A percentile compares a stretch with the other conserved stretches of the same genome.
Conservation (phyloP, 2,329 filamentous ascomycete genomes). For the Neofusicoccum kwambonambiense region DNA sequence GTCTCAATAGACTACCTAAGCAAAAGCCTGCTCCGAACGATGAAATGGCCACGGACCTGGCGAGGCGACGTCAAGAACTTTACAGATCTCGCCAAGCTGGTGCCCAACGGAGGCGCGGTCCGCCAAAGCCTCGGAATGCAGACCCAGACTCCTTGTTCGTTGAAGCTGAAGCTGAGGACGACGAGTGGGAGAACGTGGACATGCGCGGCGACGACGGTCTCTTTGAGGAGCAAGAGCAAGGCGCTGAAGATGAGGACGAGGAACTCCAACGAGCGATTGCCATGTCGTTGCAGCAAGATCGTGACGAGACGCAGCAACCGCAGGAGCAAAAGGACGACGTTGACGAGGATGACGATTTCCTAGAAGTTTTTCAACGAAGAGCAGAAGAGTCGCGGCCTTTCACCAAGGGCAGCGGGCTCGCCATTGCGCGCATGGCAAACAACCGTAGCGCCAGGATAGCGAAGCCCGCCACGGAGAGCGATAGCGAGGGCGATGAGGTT, state of each 20-base stretch:
- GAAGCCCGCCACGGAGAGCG: conserved; percentile 43
- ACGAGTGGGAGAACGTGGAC: conserved; percentile 42
- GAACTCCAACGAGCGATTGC: conserved; percentile 81
- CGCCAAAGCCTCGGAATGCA: conserved; percentile 21
- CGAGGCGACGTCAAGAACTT: conserved; percentile 47
- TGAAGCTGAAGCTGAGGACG: conserved; percentile 38
- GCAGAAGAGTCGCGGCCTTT: conserved; percentile 45
- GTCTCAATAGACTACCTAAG: conserved; percentile 79
- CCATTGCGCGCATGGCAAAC: conserved; percentile 73
- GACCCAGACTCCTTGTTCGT: conserved; percentile 21
- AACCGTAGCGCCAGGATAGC: conserved; percentile 63
- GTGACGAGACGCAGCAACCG: conserved; percentile 44
- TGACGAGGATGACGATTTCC: conserved; percentile 42
- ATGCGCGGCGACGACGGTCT: conserved; percentile 54
- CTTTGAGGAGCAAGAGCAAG: conserved; percentile 50
- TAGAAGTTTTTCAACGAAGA: conserved; percentile 48
- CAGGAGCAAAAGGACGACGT: conserved; percentile 40
- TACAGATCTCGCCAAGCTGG: conserved; percentile 40
- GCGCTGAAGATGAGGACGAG: conserved; percentile 62
- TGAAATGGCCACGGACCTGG: conserved; percentile 34
- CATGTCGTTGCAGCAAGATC: conserved; percentile 69
- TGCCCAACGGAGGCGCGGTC: conserved; percentile 22
- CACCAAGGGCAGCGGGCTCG: conserved; percentile 48
- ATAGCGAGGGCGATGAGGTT: conserved; percentile 70
- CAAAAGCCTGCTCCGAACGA: conserved; percentile 39